Evolutionary conservation across 2,329 filamentous ascomycete genomes (phyloP).

Genomic region (Sporothrix humicola): DNA sequence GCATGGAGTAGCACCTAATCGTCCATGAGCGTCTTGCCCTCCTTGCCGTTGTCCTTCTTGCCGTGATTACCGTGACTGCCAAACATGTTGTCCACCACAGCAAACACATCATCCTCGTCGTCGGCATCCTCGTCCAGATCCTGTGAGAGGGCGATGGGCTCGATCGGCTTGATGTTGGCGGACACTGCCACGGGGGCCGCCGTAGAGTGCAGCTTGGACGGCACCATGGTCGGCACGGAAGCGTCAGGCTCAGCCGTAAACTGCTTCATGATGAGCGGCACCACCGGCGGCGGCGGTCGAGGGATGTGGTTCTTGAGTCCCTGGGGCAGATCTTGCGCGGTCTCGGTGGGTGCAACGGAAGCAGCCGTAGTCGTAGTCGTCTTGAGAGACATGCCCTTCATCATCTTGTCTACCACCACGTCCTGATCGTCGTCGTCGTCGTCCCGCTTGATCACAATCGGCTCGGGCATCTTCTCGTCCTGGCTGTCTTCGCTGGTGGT

Average conservation of each 20-base stretch:
- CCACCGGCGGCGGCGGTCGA: too few relatives aligned
- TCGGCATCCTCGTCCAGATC: constrained; percentile 22
- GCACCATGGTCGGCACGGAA: too few relatives aligned
- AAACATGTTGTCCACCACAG: constrained; percentile 24
- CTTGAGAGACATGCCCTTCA: constrained; percentile 49
- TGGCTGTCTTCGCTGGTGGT: constrained; percentile 32
- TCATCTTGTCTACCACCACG: too few relatives aligned
- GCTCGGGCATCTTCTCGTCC: background rate
- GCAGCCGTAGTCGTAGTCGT: background rate
- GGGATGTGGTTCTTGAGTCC: too few relatives aligned
- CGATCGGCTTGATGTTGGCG: too few relatives aligned
- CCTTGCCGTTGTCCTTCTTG: background rate
- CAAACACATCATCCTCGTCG: constrained; percentile 29
- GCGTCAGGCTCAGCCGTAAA: too few relatives aligned
- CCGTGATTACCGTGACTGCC: background rate
- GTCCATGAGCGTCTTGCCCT: background rate
- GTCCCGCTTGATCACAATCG: constrained; percentile 30
- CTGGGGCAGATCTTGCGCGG: too few relatives aligned
- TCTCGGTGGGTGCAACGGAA: background rate
- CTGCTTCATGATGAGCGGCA: too few relatives aligned
- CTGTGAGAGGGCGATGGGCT: background rate
- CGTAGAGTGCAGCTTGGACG: too few relatives aligned
- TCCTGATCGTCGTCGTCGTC: constrained; percentile 48
- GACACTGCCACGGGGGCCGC: background rate
- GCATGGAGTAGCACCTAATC: background rate